A percentile compares a stretch with the other conserved stretches of the same genome.
phyloP scores from a whole-genome alignment of 192 early-diverging fungal species.

The Irineochytrium annulatum region DNA sequence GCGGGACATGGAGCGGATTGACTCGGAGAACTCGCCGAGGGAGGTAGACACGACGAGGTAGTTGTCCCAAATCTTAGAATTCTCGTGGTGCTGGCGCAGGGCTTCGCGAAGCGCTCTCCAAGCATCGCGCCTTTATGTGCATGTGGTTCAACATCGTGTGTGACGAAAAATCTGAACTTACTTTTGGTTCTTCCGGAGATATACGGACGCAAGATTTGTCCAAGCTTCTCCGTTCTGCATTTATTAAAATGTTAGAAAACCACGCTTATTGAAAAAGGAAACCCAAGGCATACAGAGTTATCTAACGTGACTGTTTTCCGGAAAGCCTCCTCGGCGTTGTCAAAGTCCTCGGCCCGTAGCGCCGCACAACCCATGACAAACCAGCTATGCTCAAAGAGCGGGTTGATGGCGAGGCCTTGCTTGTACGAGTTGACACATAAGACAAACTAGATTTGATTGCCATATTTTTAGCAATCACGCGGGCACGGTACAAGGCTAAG shows the following conservation, averaged over 20 bases:
- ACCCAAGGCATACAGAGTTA: conserved; percentile 11
- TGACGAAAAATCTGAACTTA: conserved; percentile 3
- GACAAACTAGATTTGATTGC: conserved; percentile 45
- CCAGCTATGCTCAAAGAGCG: conserved; percentile 94
- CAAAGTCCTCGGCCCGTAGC: conserved; percentile 74
- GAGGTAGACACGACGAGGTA: conserved; percentile 75
- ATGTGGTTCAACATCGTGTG: neutral
- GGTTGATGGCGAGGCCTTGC: conserved; percentile 84
- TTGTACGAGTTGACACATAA: conserved; percentile 71
- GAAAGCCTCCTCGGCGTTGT: conserved; percentile 71
- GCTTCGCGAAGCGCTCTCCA: conserved; percentile 80
- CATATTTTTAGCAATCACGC: neutral
- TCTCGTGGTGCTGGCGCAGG: conserved; percentile 70
- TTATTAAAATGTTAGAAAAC: neutral
- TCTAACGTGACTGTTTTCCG: conserved; percentile 8
- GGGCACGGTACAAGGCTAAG: neutral
- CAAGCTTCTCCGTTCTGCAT: conserved; percentile 86
- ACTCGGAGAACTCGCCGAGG: conserved; percentile 73
- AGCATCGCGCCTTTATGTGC: conserved; percentile 58
- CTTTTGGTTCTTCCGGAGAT: conserved; percentile 66
- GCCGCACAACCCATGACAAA: conserved; percentile 93
- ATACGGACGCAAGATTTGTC: conserved; percentile 90
- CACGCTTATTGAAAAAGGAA: no score
- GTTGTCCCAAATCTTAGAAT: conserved; percentile 93
- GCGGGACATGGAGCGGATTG: conserved; percentile 79